Evolutionary conservation across 768 basidiomycete genomes (phyloP).

Genomic region (Saitozyma sp.): DNA sequence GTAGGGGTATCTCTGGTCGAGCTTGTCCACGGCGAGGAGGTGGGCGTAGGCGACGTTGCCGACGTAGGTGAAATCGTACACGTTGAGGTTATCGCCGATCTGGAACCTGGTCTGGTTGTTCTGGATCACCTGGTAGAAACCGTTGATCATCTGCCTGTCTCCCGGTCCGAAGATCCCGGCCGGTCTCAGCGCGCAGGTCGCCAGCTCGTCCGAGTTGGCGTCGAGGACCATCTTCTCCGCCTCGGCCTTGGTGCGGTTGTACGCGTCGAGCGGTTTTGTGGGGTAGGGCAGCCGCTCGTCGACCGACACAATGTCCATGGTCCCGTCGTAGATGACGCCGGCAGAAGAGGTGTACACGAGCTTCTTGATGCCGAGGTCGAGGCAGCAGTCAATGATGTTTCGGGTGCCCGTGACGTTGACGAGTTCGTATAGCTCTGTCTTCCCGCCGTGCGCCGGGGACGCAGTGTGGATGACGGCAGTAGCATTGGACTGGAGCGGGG

Average conservation of each 20-base stretch:
- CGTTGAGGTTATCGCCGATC: conserved; percentile 86
- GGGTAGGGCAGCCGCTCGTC: conserved; percentile 85
- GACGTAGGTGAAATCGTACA: conserved; percentile 96
- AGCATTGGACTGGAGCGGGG: conserved; percentile 63
- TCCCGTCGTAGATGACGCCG: conserved; percentile 83
- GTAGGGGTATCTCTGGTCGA: conserved; percentile 58
- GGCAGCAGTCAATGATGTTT: conserved; percentile 77
- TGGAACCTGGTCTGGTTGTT: conserved; percentile 86
- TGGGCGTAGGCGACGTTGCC: conserved; percentile 94
- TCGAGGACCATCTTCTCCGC: conserved; percentile 79
- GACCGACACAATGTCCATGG: conserved; percentile 69
- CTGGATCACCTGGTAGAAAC: conserved; percentile 76
- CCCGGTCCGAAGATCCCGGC: conserved; percentile 97
- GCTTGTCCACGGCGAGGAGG: conserved; percentile 85
- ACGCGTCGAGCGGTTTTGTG: conserved; percentile 75
- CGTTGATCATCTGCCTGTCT: conserved; percentile 79
- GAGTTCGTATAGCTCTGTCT: conserved; percentile 72
- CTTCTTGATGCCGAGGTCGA: conserved; percentile 68
- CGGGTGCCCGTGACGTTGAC: conserved; percentile 80
- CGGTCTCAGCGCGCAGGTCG: conserved; percentile 87
- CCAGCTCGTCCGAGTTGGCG: conserved; percentile 78
- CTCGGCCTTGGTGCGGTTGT: conserved; percentile 90
- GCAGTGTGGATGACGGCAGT: conserved; percentile 96
- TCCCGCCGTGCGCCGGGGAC: conserved; percentile 73
- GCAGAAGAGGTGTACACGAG: conserved; percentile 94